Evolutionary conservation across 2,329 filamentous ascomycete species (phyloP), one percentile per base, ranked within the genome.

Genomic region (Verticillium tricorpus): DNA sequence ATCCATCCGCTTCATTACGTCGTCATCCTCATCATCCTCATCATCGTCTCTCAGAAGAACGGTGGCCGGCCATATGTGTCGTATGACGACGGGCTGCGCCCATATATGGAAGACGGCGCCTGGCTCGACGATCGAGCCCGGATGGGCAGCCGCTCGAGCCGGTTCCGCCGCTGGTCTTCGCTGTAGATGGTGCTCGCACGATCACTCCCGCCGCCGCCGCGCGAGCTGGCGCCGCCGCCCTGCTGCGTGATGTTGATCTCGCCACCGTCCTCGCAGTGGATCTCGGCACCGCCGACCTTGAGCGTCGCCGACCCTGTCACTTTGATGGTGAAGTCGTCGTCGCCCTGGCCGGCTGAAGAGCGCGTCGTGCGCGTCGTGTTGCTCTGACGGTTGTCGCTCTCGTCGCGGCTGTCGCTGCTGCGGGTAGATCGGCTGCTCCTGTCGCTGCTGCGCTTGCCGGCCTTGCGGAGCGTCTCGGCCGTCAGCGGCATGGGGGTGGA

Each of bases 281-380:
- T 86, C 69, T 86, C 82, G 11, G 85, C 78, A 32, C 81, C 81
- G 40, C 81, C 81, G 31, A 87, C 78, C 65, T 82, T 81, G 61
- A 89, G 80, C 25, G 81, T 77, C n/a, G 84, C 81, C 35, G 77
- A 77, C 14, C 83, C 84, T 28, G 79, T 82, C 56, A 89, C 78
- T 66, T 84, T 84, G 71, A 89, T 87, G 17, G 84, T 88, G 61
- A 87, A 77, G 64, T 87, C 84, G 40, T 88, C 84, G 60, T 84
- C 81, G 59, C 81, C 79, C 62, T 78, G 82, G 17, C 66, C 65
- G 3, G 73, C 73, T 5, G 73, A 77, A 8, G 82, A 84, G 37
- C 82, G 77, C 4, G 85, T 89, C 11, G 86, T 85, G 50, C 84
- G 80, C 14, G 86, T 88, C 0, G 85, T 86, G 32, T 83, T 84